Evolutionary conservation across 345 rosid species (phyloP), one percentile per base, ranked within the genome.

Genomic region (Aquilaria malaccensis): DNA sequence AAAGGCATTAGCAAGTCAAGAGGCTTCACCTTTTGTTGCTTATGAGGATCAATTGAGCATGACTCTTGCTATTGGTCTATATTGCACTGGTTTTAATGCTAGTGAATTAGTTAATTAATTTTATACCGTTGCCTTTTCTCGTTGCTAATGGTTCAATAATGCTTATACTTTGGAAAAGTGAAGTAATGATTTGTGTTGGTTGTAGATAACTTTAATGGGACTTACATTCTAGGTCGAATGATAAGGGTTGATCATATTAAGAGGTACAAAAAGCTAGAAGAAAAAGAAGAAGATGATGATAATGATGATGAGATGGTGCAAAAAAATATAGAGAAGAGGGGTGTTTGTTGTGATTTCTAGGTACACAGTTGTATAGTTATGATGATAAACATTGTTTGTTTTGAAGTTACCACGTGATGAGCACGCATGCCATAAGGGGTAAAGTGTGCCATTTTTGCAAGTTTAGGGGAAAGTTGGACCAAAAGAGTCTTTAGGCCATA

Each of bases 1-100:
- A 87, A 89, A 67, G 94, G 74, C 45, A 93, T 97, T 60, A 94
- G 97, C 2, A 93, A 93, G 79, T 87, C 96, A 0, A 93, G 73
- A 64, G 97, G 98, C 52, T 93, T 84, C 76, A 88, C 97, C 1
- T 89, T 22, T 85, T 78, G 10, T 89, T 74, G 97, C 99, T 1
- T 90, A 84, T 29, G 99, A 94, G 74, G 96, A 94, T 86, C 99
- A 94, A 54, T 72, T 97, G 65, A 93, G 97, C 63, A 90, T 97
- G 12, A 77, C 56, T 66, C 89, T 89, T 68, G 97, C 96, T 69
- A 97, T 86, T 72, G 99, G 98, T 90, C 59, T 56, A 88, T 73
- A 46, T 41, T 57, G 46, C 70, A 54, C 43, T 53, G 1, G 22
- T 62, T 61, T 63, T 29, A 22, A 22, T 22, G 43, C 43, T 37